Evolutionary conservation across 176 grass and related monocot genomes (phyloP), one percentile per base, ranked within the genome.

Genomic region (Dactylis glomerata): DNA sequence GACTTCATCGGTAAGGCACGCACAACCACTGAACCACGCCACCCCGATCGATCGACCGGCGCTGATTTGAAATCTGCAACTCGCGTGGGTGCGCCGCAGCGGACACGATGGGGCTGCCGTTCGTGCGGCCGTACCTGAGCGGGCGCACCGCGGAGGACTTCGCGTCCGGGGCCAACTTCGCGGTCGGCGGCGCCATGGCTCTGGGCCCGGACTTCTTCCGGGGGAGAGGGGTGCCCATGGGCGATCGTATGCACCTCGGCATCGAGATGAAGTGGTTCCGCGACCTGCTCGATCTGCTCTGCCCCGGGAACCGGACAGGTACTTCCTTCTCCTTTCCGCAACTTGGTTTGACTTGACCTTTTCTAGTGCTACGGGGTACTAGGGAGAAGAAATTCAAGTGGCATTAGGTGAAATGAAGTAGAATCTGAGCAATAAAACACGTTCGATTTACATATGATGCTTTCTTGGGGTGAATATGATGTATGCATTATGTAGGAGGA

Each of bases 191-290:
- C 22, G 93, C 91, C 41, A 98, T 82, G 31, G 96, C 93, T 49
- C 77, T 98, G 52, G 81, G 64, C 49, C 73, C 52, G 28, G 80
- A 83, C 66, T 99, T 89, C 96, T 98, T 96, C 63, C 82, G 26
- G 27, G 59, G 55, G 12, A 94, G 65, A 75, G 96, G 93, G 45
- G 82, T 94, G 44, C 32, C 75, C 75, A 76, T 84, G 47, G 73
- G 83, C 69, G 91, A 89, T 86, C 6, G 80, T 27, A 40, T 84
- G 81, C 88, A 93, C 89, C 81, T 99, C 32, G 89, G 52, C 37
- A 67, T 68, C 76, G 83, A 99, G 91, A 86, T 99, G 74, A 77
- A 87, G 33, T 99, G 96, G 93, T 99, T 96, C 78, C 92, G 47
- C 42, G 54, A 82, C 15, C 26, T 99, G 67, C 88, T 90, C 16